phyloP scores from a whole-genome alignment of 805 yeast genomes.

The Yarrowia sp. region DNA sequence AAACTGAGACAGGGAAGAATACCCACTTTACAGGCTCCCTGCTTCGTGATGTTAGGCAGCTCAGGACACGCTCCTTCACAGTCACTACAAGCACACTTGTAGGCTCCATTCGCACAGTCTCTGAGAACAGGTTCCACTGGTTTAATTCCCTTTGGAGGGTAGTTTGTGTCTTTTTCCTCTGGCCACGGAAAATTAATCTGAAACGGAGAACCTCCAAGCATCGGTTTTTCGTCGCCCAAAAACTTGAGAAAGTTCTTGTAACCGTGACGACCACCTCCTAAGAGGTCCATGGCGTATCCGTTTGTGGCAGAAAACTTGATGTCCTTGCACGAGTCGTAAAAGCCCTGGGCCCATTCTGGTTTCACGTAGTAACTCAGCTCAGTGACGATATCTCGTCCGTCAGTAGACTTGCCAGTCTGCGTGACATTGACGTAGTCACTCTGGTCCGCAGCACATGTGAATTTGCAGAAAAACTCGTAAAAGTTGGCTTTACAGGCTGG shows the following conservation, averaged over 20 bases:
- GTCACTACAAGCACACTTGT: constrained; percentile 86
- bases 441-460: constrained; percentile 88
- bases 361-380: constrained; percentile 66
- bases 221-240: constrained; percentile 89
- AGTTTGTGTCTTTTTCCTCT: neutral
- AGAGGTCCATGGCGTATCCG: constrained; percentile 93
- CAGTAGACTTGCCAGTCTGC: constrained; percentile 46
- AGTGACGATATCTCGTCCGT: constrained; percentile 59
- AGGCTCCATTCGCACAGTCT: constrained; percentile 60
- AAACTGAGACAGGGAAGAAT: constrained; percentile 71
- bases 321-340: constrained; percentile 81
- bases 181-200: constrained; percentile 73
- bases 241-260: constrained; percentile 74
- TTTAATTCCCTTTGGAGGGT: constrained; percentile 10
- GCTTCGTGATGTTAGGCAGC: constrained; percentile 47
- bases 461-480: constrained; percentile 72
- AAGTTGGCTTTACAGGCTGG: constrained; percentile 92
- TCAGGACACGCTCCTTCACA: constrained; percentile 78
- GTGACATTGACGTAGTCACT: constrained; percentile 69
- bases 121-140: constrained; percentile 34
- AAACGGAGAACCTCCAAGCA: constrained; percentile 92
- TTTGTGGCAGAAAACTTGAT: constrained; percentile 92
- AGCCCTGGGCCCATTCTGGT: constrained; percentile 54
- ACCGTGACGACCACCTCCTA: constrained; percentile 94
- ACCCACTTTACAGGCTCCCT: constrained; percentile 52